Conservation (phyloP, 164 flowering plant genomes). For the Tetracentron sinense region DNA sequence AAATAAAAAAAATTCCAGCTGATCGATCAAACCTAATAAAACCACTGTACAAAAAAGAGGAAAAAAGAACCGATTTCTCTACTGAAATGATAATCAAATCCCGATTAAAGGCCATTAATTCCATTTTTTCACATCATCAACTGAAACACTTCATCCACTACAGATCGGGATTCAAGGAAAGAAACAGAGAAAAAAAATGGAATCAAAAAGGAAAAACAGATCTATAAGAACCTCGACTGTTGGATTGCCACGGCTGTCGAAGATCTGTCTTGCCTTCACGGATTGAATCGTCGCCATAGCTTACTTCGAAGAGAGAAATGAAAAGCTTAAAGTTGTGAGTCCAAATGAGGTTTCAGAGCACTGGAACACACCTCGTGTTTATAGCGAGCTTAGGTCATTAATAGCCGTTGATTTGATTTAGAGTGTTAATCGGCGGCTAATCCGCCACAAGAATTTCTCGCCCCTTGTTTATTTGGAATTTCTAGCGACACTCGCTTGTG, state of each 20-base stretch:
- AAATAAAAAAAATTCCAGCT: too few species aligned
- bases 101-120: too few species aligned
- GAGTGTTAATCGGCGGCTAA: background rate
- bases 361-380: constrained; percentile 2
- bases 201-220: constrained; percentile 1
- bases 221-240: constrained; percentile 69
- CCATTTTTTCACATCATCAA: too few species aligned
- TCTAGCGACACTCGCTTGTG: too few species aligned
- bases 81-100: too few species aligned
- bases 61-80: background rate
- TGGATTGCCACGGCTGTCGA: constrained; percentile 93
- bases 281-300: constrained; percentile 39
- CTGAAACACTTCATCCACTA: background rate
- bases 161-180: background rate
- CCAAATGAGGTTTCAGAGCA: background rate
- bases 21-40: too few species aligned
- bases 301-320: too few species aligned
- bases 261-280: constrained; percentile 81
- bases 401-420: constrained; percentile 10
- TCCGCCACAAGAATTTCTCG: constrained; percentile 6
- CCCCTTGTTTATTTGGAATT: constrained; percentile 19
- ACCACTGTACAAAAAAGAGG: too few species aligned
- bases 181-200: background rate
- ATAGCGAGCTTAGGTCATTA: constrained; percentile 1
- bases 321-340: background rate